These are phyloP conservation scores for Chalaropsis ovoidea DNA, from an alignment of 2,329 filamentous ascomycete species.

Conservation along the genomic window DNA sequence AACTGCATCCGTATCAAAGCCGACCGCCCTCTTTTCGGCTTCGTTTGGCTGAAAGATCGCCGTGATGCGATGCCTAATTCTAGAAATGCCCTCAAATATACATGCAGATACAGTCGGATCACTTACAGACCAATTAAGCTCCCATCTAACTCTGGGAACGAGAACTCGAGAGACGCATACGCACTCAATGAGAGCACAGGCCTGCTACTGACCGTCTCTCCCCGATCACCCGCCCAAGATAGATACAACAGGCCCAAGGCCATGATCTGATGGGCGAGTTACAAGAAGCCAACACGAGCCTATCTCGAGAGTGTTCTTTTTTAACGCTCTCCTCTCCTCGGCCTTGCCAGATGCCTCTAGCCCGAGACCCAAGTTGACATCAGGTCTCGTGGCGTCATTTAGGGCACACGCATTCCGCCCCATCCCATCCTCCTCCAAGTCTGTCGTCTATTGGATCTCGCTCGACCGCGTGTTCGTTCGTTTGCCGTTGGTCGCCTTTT, in stretches of 20 bases:
- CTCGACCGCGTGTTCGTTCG: not conserved
- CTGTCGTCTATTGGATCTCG: not conserved
- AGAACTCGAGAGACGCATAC: not conserved
- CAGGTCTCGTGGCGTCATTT: not conserved
- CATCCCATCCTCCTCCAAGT: not conserved
- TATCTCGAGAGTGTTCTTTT: no score
- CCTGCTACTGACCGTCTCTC: not conserved
- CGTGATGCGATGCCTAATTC: no score
- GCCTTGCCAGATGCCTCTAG: not conserved
- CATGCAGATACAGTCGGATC: not conserved
- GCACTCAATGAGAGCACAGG: not conserved
- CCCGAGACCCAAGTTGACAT: not conserved
- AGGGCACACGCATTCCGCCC: not conserved
- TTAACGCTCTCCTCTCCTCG: no score
- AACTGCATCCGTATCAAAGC: no score
- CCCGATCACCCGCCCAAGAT: constrained; percentile 1
- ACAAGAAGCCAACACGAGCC: not conserved
- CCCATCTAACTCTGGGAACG: not conserved
- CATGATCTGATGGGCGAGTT: not conserved
- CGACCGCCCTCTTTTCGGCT: no score
- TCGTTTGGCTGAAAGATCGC: no score
- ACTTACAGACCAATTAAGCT: not conserved
- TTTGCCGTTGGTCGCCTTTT: not conserved
- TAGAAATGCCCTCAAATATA: not conserved
- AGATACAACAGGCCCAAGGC: not conserved